Conservation (phyloP, 163 green algal genomes). For the Coccomyxa subellipsoidea region DNA sequence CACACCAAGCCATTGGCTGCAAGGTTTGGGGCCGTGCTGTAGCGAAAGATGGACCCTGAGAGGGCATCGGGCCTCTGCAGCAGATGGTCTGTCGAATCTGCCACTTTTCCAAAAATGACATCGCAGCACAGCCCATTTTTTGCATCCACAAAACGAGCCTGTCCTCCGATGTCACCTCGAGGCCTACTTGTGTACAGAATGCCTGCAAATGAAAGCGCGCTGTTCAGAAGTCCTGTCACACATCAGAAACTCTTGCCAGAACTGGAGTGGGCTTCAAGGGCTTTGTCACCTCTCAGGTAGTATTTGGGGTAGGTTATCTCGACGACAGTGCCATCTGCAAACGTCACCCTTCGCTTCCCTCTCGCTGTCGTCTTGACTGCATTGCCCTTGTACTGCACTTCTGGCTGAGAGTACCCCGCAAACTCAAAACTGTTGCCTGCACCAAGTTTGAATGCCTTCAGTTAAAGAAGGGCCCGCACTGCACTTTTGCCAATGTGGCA, state of each 20-base stretch:
- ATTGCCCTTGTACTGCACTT: conserved; percentile 68
- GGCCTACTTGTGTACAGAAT: conserved; percentile 61
- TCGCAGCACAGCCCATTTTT: conserved; percentile 44
- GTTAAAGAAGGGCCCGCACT: no score
- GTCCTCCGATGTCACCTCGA: conserved; percentile 57
- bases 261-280: background rate
- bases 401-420: conserved; percentile 63
- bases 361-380: conserved; percentile 73
- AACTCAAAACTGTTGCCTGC: conserved; percentile 56
- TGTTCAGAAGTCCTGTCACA: background rate
- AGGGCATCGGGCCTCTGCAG: conserved; percentile 56
- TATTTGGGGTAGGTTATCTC: conserved; percentile 69
- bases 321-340: conserved; percentile 64
- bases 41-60: conserved; percentile 44
- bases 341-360: conserved; percentile 63
- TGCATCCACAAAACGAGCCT: conserved; percentile 53
- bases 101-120: conserved; percentile 51
- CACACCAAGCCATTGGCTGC: background rate
- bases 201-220: conserved; percentile 26
- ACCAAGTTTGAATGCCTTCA: background rate
- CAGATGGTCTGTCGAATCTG: conserved; percentile 21
- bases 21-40: background rate
- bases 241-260: no score
- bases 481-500: no score
- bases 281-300: conserved; percentile 36